These are phyloP conservation scores for Neurospora sp. DNA, from an alignment of 2,329 filamentous ascomycete species.

Conservation along the genomic window DNA sequence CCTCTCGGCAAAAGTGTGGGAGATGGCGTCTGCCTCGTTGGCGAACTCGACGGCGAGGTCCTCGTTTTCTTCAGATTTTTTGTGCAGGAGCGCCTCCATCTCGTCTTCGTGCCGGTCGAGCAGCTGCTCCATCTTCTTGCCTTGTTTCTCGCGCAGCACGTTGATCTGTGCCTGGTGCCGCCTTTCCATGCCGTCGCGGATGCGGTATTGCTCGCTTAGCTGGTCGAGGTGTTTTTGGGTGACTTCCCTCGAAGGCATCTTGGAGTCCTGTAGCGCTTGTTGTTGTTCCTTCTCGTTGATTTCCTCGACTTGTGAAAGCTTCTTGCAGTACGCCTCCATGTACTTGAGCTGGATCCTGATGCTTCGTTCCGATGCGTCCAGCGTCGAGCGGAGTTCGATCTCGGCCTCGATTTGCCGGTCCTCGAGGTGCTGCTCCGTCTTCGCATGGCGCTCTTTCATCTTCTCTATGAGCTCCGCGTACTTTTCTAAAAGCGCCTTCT, in stretches of 20 bases:
- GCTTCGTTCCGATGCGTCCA: constrained; percentile 48
- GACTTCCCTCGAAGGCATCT: constrained; percentile 40
- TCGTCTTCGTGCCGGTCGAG: constrained; percentile 44
- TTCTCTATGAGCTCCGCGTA: constrained; percentile 38
- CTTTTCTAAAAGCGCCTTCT: constrained; percentile 34
- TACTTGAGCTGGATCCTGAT: constrained; percentile 49
- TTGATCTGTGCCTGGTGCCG: constrained; percentile 52
- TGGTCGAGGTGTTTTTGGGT: constrained; percentile 50
- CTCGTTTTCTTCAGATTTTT: constrained; percentile 38
- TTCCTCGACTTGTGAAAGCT: constrained; percentile 17
- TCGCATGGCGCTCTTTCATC: constrained; percentile 45
- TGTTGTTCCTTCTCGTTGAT: neutral
- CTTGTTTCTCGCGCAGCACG: constrained; percentile 54
- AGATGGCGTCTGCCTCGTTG: constrained; percentile 40
- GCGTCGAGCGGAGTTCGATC: constrained; percentile 43
- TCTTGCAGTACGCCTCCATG: constrained; percentile 56
- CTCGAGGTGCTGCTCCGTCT: constrained; percentile 44
- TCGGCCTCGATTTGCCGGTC: constrained; percentile 53
- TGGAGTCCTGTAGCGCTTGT: constrained; percentile 1
- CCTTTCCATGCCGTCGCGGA: constrained; percentile 48
- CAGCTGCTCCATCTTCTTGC: constrained; percentile 50
- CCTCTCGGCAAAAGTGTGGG: constrained; percentile 33
- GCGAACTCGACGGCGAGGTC: constrained; percentile 35
- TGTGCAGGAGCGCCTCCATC: constrained; percentile 33
- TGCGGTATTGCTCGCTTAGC: constrained; percentile 49